Base-by-base conservation (phyloP, 1,139 yeast species). In the Nakaseomyces nivariensis region DNA sequence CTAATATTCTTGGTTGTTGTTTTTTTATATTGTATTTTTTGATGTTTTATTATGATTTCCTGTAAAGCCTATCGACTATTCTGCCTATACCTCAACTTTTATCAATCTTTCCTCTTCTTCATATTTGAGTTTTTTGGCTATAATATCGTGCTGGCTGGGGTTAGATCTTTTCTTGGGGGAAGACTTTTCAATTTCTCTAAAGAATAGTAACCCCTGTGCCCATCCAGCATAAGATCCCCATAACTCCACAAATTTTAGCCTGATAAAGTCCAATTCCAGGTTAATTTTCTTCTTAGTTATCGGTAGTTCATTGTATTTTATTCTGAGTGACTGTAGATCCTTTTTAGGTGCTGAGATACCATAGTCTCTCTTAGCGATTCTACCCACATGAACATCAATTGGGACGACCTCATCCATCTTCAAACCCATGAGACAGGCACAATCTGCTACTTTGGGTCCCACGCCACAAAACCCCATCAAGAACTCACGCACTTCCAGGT, bases 381-480 rank as follows among this genome's bases (percentile, higher is more conserved):
- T 89, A 72, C 84, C 85, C n/a, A 92, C 95, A 62, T 92, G 99
- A 0, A 97, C 94, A 64, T 92, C 99, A 1, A 92, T 88, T 0
- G 99, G 99, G 1, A 92, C 96, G 11, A 88, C 78, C 51, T 84
- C 88, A 59, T 85, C 89, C 68, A 89, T 85, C 59, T 85, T 94
- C 48, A 94, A 71, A 1, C 96, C 85, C 97, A 92, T 90, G 40
- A 92, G 71, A 56, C 95, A 84, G 56, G 84, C 86, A 65, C 99
- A 92, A 60, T 94, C 98, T 0, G 99, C 97, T 1, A 92, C 98
- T 67, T 92, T 92, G 0, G 98, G 97, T 0, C 99, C 99, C 0
- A 94, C 97, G 0, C 99, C 99, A 3, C 78, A 74, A 55, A 85
- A 82, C 55, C 78, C 75, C 54, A 85, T 70, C 44, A 94, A 69